A percentile compares a stretch with the other conserved stretches of the same genome.
These are phyloP conservation scores for Entomortierella chlamydospora DNA, from an alignment of 192 early-diverging fungal species.

Conservation along the genomic window DNA sequence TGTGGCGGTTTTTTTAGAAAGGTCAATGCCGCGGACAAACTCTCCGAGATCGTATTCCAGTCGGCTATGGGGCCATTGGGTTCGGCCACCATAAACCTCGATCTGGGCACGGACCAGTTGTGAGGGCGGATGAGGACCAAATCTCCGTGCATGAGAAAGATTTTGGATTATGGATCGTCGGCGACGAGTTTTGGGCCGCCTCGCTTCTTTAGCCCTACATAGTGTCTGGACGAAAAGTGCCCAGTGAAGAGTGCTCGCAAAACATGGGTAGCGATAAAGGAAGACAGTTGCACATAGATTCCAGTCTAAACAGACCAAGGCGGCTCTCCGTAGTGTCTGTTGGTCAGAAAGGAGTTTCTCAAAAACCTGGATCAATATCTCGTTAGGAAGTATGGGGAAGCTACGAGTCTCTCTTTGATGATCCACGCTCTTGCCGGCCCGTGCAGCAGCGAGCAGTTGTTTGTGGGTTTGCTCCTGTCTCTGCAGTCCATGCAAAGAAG, in stretches of 20 bases:
- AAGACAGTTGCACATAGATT: constrained; percentile 52
- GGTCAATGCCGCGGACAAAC: constrained; percentile 55
- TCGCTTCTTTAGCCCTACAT: constrained; percentile 17
- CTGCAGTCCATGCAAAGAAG: not conserved
- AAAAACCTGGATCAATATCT: constrained; percentile 59
- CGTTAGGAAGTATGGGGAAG: constrained; percentile 39
- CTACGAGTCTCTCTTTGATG: not conserved
- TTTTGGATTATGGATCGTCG: constrained; percentile 18
- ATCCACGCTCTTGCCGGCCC: constrained; percentile 21
- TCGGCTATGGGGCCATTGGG: constrained; percentile 4
- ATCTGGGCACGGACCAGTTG: constrained; percentile 10
- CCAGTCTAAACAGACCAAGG: constrained; percentile 58
- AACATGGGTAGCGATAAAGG: constrained; percentile 51
- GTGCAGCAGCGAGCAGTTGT: constrained; percentile 4
- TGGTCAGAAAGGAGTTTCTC: constrained; percentile 38
- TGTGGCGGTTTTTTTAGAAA: constrained; percentile 32
- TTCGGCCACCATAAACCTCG: constrained; percentile 9
- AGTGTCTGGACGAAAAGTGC: constrained; percentile 60
- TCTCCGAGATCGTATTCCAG: constrained; percentile 45
- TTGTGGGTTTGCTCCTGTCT: not conserved
- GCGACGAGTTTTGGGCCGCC: constrained; percentile 26
- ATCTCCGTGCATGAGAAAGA: constrained; percentile 7
- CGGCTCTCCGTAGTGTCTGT: constrained; percentile 32
- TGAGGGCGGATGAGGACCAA: constrained; percentile 18
- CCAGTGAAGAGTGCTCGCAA: constrained; percentile 60